These are phyloP conservation scores for Musa beccarii DNA, from an alignment of 176 grass and related monocot species.

Conservation along the genomic window DNA sequence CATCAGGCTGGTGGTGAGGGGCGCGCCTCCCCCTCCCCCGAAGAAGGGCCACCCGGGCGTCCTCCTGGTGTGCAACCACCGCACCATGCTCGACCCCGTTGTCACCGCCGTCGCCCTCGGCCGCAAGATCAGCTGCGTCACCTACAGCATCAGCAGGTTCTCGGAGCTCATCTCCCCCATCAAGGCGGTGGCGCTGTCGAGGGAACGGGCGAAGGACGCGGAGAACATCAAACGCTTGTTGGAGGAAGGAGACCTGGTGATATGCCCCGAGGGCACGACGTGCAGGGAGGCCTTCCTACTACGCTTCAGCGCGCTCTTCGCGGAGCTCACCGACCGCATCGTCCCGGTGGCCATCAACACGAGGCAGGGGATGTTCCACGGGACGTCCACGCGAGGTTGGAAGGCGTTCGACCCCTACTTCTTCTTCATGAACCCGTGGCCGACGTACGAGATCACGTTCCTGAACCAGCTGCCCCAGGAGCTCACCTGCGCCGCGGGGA, in stretches of 20 bases:
- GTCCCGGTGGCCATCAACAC: slow-evolving; percentile 85
- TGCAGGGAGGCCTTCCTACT: slow-evolving; percentile 90
- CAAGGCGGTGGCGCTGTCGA: slow-evolving; percentile 63
- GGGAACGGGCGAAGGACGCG: slow-evolving; percentile 78
- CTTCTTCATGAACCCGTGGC: slow-evolving; percentile 95
- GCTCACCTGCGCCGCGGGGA: slow-evolving; percentile 65
- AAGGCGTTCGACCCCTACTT: slow-evolving; percentile 92
- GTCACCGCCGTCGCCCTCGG: slow-evolving; percentile 67
- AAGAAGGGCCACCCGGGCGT: slow-evolving; percentile 76
- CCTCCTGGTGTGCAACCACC: slow-evolving; percentile 96
- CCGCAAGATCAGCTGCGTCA: slow-evolving; percentile 93
- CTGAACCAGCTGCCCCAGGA: slow-evolving; percentile 71
- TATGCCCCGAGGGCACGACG: slow-evolving; percentile 96
- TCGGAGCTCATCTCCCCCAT: slow-evolving; percentile 96
- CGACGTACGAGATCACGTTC: slow-evolving; percentile 90
- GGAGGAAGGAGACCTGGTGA: slow-evolving; percentile 85
- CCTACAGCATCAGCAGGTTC: slow-evolving; percentile 96
- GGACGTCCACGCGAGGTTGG: slow-evolving; percentile 65
- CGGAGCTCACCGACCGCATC: slow-evolving; percentile 93
- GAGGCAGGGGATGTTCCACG: slow-evolving; percentile 84
- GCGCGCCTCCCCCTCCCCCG: slow-evolving; percentile 56
- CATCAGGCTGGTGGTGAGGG: slow-evolving; percentile 77
- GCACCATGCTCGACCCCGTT: slow-evolving; percentile 75
- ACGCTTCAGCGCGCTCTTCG: slow-evolving; percentile 93
- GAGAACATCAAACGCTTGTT: slow-evolving; percentile 71